A percentile compares a stretch with the other conserved stretches of the same genome.
Evolutionary conservation across 2,329 filamentous ascomycete genomes (phyloP).

Genomic region (Beauveria scarabaeidicola): DNA sequence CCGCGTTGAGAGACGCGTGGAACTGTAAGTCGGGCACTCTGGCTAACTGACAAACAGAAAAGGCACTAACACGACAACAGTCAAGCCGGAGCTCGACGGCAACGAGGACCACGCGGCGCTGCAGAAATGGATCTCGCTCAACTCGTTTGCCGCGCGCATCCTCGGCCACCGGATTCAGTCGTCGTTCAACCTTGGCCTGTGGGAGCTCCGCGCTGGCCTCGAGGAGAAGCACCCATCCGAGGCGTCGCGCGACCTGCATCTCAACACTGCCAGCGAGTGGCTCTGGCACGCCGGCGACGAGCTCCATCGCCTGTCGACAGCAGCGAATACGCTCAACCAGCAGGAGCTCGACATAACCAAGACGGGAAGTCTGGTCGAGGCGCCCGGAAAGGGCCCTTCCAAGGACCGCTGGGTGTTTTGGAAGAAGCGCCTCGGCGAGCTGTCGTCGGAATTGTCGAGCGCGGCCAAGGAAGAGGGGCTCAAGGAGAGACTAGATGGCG

Average conservation of each 20-base stretch:
- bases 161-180: conserved; percentile 16
- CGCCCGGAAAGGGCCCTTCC: conserved; percentile 15
- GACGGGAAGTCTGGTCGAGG: conserved; percentile 15
- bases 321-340: conserved; percentile 14
- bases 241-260: conserved; percentile 1
- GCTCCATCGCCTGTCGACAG: conserved; percentile 16
- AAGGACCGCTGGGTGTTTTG: conserved; percentile 24
- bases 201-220: conserved; percentile 23
- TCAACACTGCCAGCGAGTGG: conserved; percentile 20
- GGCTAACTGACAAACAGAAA: not conserved
- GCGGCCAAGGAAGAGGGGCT: conserved; percentile 13
- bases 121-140: conserved; percentile 23
- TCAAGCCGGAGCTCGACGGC: conserved; percentile 18
- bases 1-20: conserved; percentile 23
- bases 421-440: conserved; percentile 19
- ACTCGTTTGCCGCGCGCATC: conserved; percentile 26
- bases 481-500: conserved; percentile 16
- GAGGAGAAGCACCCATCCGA: conserved; percentile 18
- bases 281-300: conserved; percentile 21
- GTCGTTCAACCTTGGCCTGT: conserved; percentile 23
- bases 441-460: conserved; percentile 14
- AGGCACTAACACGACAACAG: conserved; percentile 10
- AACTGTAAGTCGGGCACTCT: conserved; percentile 17
- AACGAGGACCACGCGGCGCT: conserved; percentile 15
- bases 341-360: conserved; percentile 15